These are phyloP conservation scores for Pontederia paniculata DNA, from an alignment of 176 grass and related monocot genomes.

Conservation along the genomic window DNA sequence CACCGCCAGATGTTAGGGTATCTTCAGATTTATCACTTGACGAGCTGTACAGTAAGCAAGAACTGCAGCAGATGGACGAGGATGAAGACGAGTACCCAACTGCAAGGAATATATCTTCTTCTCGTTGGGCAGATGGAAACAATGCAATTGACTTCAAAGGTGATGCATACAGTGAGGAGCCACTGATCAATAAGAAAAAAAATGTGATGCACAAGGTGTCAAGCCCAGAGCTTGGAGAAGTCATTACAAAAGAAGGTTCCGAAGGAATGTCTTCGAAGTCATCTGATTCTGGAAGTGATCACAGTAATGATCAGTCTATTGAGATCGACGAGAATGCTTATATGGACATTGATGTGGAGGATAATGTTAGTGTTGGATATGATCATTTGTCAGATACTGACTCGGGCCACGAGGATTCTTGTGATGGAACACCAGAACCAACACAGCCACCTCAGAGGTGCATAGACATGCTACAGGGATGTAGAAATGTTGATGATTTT, in stretches of 20 bases:
- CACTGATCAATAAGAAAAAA: constrained; percentile 32
- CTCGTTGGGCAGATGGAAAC: constrained; percentile 57
- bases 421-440: constrained; percentile 76
- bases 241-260: constrained; percentile 29
- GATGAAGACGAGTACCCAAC: constrained; percentile 31
- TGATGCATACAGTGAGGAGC: constrained; percentile 26
- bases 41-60: constrained; percentile 10
- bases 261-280: constrained; percentile 22
- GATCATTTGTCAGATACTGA: constrained; percentile 12
- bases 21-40: constrained; percentile 23
- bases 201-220: constrained; percentile 19
- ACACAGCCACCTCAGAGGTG: constrained; percentile 8
- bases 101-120: constrained; percentile 52
- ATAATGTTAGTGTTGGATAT: constrained; percentile 10
- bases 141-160: constrained; percentile 5
- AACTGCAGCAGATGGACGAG: constrained; percentile 15
- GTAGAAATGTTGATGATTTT: constrained; percentile 22
- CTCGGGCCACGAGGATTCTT: constrained; percentile 16
- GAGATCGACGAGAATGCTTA: constrained; percentile 18
- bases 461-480: constrained; percentile 23
- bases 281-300: constrained; percentile 32
- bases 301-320: constrained; percentile 14
- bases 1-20: constrained; percentile 20
- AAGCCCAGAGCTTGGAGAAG: constrained; percentile 35
- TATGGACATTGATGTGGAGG: constrained; percentile 41